Base-by-base conservation (phyloP, 164 flowering plant genomes). In the Chloranthus sessilifolius region DNA sequence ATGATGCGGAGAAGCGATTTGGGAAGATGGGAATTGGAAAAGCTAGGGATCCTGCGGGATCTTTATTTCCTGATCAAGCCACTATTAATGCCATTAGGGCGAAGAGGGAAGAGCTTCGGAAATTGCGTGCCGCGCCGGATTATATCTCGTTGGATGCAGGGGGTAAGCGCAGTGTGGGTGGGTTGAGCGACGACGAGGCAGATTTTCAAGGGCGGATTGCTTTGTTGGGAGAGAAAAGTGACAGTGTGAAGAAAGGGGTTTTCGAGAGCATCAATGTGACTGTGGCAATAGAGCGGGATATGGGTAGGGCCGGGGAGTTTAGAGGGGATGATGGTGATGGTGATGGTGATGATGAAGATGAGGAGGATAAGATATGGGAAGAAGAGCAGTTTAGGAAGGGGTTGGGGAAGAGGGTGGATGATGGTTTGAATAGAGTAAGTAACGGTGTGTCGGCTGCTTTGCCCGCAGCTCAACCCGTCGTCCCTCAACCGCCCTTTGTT, bases 351-450 rank as follows among this genome's bases (percentile, higher is more conserved):
- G 83, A 78, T 22, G 83, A 85, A 24, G 95, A 82, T 33, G 95
- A 85, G 50, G 99, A 84, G 69, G 95, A 86, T 42, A 83, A 76
- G 66, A 76, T 67, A 33, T 94, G 99, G 99, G 99, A 88, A 52
- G 97, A 94, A 34, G 99, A 94, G 72, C 97, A 94, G 66, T 72
- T 79, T 24, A 76, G 91, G 62, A 94, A 94, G 64, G 99, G 83
- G 2, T 56, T 92, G 43, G 96, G 96, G 43, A 92, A 84, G 67
- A 85, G 92, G 56, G 53, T 85, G 54, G 94, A 85, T 51, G 91
- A 88, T 44, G 81, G 75, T 33, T 29, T 75, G 11, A 70, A 14
- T 23, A 24, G 70, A 26, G 73, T 55, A 24, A 59, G 69, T 56
- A 51, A 38, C 35, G 60, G 60, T 61, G 64, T 55, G 56, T 38